Conservation (phyloP, 768 basidiomycete species). For the Leccinum boreale region DNA sequence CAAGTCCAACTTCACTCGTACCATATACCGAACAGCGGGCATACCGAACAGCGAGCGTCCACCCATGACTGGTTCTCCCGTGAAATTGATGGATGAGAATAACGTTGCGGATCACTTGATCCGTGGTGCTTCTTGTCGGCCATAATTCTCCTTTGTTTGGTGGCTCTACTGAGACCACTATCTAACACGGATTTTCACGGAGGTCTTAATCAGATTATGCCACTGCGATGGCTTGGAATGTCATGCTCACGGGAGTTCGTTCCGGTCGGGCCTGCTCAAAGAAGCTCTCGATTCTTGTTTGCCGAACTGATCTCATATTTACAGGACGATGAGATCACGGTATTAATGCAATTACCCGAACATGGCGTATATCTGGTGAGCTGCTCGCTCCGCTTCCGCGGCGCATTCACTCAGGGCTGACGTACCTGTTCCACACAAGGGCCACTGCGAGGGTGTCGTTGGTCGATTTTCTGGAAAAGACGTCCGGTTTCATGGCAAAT, state of each 20-base stretch:
- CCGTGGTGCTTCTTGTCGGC: not conserved
- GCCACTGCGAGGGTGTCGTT: conserved; percentile 85
- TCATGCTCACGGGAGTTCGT: not conserved
- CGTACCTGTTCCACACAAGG: conserved; percentile 39
- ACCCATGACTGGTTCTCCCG: not conserved
- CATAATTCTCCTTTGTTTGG: not conserved
- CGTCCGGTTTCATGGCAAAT: conserved; percentile 67
- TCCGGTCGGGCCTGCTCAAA: not conserved
- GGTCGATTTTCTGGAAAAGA: conserved; percentile 63
- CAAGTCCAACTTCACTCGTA: conserved; percentile 24
- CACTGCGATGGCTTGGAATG: not conserved
- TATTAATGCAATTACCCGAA: conserved; percentile 66
- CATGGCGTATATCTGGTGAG: conserved; percentile 62
- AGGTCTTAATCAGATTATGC: not conserved
- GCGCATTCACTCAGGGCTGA: not conserved
- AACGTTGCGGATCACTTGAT: not conserved
- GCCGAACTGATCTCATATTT: not conserved
- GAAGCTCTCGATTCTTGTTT: not conserved
- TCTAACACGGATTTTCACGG: not conserved
- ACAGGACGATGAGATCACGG: conserved; percentile 77
- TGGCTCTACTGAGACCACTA: too few relatives aligned
- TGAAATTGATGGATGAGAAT: not conserved
- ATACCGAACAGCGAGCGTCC: not conserved
- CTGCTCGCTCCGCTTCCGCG: conserved; percentile 11
- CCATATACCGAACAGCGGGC: not conserved